Evolutionary conservation across 108 stramenopile species (phyloP).

Genomic region (Fistulifera pelliculosa): DNA sequence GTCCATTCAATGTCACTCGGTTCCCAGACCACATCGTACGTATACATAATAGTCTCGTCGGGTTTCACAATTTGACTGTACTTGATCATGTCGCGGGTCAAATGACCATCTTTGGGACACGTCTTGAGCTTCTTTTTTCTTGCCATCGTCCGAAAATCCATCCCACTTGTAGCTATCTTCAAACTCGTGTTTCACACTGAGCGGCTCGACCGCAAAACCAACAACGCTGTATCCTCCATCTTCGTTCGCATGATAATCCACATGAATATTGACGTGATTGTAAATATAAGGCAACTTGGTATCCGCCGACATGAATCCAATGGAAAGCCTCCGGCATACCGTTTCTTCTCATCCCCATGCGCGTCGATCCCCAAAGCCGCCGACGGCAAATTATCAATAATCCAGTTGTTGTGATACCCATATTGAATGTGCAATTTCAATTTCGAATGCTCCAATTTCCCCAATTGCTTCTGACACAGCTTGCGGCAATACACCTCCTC

Average conservation of each 20-base stretch:
- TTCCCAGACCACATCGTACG: slow-evolving; percentile 96
- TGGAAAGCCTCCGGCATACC: slow-evolving; percentile 88
- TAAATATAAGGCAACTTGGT: slow-evolving; percentile 65
- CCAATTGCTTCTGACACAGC: slow-evolving; percentile 55
- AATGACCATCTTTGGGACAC: slow-evolving; percentile 35
- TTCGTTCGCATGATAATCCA: slow-evolving; percentile 85
- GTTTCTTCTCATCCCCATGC: slow-evolving; percentile 44
- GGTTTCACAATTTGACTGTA: slow-evolving; percentile 43
- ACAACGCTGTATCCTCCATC: slow-evolving; percentile 87
- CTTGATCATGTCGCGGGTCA: slow-evolving; percentile 27
- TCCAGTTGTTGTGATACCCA: slow-evolving; percentile 97
- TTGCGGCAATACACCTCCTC: slow-evolving; percentile 74
- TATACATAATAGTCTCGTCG: slow-evolving; percentile 81
- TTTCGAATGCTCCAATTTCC: slow-evolving; percentile 43
- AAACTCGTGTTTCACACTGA: slow-evolving; percentile 81
- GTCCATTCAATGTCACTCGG: slow-evolving; percentile 90
- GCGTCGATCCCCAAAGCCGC: slow-evolving; percentile 56
- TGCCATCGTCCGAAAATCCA: slow-evolving; percentile 46
- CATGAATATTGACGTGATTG: slow-evolving; percentile 93
- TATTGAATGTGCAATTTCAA: slow-evolving; percentile 69
- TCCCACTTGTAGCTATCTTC: slow-evolving; percentile 69
- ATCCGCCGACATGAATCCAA: slow-evolving; percentile 70
- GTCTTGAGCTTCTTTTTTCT: slow-evolving; percentile 55
- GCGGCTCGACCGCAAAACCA: slow-evolving; percentile 90
- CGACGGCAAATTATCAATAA: slow-evolving; percentile 98